Evolutionary conservation across 495 filamentous ascomycete species (phyloP).

Genomic region (Penicillium longicatenatum): DNA sequence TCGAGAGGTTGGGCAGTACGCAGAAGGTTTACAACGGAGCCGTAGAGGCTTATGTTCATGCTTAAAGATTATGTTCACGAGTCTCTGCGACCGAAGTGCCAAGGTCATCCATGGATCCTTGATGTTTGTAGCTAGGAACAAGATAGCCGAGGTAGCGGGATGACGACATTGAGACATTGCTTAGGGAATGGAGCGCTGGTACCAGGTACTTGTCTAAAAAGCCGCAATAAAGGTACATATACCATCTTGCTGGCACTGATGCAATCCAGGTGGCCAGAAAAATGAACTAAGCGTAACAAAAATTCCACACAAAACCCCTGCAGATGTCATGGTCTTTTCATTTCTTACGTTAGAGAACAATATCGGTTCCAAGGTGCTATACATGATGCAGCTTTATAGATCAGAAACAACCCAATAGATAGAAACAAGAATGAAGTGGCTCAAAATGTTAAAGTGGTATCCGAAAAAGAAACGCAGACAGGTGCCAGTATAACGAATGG

Average conservation of each 20-base stretch:
- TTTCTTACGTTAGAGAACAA: background rate
- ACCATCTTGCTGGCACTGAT: background rate
- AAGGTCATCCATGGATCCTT: background rate
- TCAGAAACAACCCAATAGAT: background rate
- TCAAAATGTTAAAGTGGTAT: conserved; percentile 19
- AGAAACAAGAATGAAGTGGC: conserved; percentile 1
- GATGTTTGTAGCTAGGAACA: background rate
- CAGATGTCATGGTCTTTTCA: background rate
- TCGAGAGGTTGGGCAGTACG: background rate
- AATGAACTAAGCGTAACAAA: background rate
- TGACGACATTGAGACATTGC: conserved; percentile 27
- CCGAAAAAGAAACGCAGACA: conserved; percentile 22
- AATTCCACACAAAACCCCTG: background rate
- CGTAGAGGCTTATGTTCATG: background rate
- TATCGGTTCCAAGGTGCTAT: background rate
- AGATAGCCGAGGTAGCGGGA: conserved; percentile 16
- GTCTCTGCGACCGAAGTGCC: background rate
- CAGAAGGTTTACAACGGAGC: background rate
- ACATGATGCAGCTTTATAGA: background rate
- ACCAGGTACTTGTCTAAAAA: background rate
- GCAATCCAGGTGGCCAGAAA: background rate
- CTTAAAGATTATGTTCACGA: background rate
- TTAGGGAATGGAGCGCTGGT: background rate
- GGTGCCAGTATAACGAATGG: conserved; percentile 7
- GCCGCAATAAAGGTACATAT: background rate